Conservation (phyloP, 192 early-diverging fungal genomes). For the Martensiomyces pterosporus region DNA sequence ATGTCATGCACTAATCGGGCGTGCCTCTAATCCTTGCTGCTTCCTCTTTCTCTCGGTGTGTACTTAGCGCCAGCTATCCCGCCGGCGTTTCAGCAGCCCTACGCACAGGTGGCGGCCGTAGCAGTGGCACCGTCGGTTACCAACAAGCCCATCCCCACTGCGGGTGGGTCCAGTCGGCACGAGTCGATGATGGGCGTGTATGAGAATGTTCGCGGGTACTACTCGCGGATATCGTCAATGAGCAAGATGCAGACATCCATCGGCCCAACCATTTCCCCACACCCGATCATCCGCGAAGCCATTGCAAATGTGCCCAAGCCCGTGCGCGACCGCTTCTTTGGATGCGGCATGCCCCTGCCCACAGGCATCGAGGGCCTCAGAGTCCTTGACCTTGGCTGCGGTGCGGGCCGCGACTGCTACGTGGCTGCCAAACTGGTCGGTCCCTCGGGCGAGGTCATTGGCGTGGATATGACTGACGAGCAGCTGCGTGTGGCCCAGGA, state of each 20-base stretch:
- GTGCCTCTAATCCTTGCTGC: constrained; percentile 3
- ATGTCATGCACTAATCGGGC: no score
- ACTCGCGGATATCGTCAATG: constrained; percentile 43
- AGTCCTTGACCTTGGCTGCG: constrained; percentile 48
- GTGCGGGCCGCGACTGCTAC: constrained; percentile 50
- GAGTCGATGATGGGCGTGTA: constrained; percentile 38
- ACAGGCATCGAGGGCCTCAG: constrained; percentile 42
- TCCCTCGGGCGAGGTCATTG: constrained; percentile 36
- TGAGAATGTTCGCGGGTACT: constrained; percentile 49
- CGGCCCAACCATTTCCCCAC: constrained; percentile 23
- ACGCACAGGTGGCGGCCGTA: constrained; percentile 7
- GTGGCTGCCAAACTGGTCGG: constrained; percentile 47
- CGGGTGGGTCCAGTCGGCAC: constrained; percentile 3
- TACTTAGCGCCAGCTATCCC: constrained; percentile 22
- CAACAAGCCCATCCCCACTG: constrained; percentile 2
- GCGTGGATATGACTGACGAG: constrained; percentile 53
- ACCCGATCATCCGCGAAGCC: constrained; percentile 34
- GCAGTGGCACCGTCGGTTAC: constrained; percentile 1
- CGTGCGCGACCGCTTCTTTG: constrained; percentile 40
- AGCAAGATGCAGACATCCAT: constrained; percentile 42
- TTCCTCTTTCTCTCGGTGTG: not conserved
- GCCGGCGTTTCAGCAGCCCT: constrained; percentile 27
- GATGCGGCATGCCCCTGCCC: constrained; percentile 46
- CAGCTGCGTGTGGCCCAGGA: constrained; percentile 39
- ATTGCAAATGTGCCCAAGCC: constrained; percentile 34